These are phyloP conservation scores for Aspergillus versicolor DNA, from an alignment of 2,329 filamentous ascomycete genomes.

Conservation along the genomic window DNA sequence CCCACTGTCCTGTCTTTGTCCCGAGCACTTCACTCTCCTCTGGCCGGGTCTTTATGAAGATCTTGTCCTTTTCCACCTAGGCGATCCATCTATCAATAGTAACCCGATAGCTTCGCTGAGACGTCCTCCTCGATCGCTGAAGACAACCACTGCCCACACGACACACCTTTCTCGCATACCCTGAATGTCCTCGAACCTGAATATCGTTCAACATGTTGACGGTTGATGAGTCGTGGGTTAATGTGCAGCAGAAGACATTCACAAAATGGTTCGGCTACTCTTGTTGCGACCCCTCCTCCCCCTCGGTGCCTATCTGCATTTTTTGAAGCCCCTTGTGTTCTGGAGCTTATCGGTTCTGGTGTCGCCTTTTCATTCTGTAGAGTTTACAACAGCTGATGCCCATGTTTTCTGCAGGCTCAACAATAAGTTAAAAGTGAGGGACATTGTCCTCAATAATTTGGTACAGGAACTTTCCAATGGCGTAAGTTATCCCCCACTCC, in stretches of 20 bases:
- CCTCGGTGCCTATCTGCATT: neutral
- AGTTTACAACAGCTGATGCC: neutral
- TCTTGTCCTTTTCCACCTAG: constrained; percentile 19
- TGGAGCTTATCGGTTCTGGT: neutral
- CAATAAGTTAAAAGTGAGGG: constrained; percentile 80
- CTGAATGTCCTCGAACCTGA: constrained; percentile 29
- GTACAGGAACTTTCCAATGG: constrained; percentile 90
- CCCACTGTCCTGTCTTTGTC: neutral
- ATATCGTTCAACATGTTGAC: constrained; percentile 42
- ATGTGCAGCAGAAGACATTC: constrained; percentile 97
- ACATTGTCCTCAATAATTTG: constrained; percentile 80
- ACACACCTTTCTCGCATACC: constrained; percentile 17
- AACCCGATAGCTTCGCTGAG: constrained; percentile 7
- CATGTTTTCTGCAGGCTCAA: constrained; percentile 68
- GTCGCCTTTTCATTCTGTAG: neutral
- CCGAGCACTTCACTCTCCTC: constrained; percentile 5
- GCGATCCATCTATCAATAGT: constrained; percentile 8
- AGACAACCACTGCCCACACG: neutral
- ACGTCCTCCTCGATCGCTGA: neutral
- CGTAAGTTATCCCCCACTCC: constrained; percentile 57
- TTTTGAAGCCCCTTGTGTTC: constrained; percentile 3
- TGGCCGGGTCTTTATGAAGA: constrained; percentile 17
- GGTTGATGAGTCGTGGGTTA: constrained; percentile 64
- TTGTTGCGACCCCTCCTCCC: neutral
- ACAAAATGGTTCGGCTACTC: constrained; percentile 74